phyloP scores from a whole-genome alignment of 2,329 filamentous ascomycete species.

The Rosellinia necatrix region DNA sequence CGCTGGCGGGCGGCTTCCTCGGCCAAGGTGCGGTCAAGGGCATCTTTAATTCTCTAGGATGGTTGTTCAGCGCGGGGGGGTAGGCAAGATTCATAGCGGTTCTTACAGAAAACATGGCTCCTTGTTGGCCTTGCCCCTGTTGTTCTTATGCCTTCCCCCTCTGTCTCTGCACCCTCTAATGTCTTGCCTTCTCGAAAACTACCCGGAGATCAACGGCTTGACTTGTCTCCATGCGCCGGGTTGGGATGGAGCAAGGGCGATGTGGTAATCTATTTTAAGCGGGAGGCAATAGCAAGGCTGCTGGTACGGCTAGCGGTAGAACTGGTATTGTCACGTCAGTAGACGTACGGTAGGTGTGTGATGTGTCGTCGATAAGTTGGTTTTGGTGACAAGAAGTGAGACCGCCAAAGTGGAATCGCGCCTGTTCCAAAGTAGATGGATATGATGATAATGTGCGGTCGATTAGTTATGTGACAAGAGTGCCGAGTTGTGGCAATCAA shows the following conservation, averaged over 20 bases:
- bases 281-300: neutral
- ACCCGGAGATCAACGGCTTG: neutral
- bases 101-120: constrained; percentile 39
- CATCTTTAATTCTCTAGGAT: constrained; percentile 75
- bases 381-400: too few relatives aligned
- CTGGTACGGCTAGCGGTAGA: neutral
- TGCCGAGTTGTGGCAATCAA: neutral
- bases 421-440: neutral
- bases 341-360: too few relatives aligned
- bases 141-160: neutral
- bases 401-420: too few relatives aligned
- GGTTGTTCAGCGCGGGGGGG: too few relatives aligned
- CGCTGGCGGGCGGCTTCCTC: constrained; percentile 87
- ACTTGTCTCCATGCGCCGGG: constrained; percentile 15
- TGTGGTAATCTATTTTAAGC: neutral
- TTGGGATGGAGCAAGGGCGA: too few relatives aligned
- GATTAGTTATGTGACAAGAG: neutral
- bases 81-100: neutral
- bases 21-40: constrained; percentile 84
- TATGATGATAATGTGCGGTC: neutral
- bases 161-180: neutral
- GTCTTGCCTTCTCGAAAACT: neutral
- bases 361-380: too few relatives aligned
- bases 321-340: too few relatives aligned
- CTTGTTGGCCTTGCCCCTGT: constrained; percentile 14